Conservation (phyloP, 2,329 filamentous ascomycete species). For the Fulvia fulva region DNA sequence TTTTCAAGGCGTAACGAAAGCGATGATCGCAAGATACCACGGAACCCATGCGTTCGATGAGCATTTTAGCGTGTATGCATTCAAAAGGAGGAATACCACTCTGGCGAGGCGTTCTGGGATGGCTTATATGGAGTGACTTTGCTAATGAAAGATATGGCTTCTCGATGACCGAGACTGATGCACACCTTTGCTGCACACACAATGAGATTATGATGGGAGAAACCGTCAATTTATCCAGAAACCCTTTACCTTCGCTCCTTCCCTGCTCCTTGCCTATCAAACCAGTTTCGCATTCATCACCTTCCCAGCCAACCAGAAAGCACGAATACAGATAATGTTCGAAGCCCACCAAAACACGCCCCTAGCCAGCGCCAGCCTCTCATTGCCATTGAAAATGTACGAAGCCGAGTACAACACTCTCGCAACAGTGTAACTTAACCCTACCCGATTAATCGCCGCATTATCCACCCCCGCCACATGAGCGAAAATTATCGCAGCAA, state of each 20-base stretch:
- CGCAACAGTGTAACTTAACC: constrained; percentile 40
- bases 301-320: constrained; percentile 37
- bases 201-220: too few relatives aligned
- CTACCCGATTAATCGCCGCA: constrained; percentile 37
- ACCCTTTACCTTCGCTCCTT: too few relatives aligned
- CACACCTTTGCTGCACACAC: background rate
- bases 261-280: background rate
- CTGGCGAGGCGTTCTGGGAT: background rate
- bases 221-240: too few relatives aligned
- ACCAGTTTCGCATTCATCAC: constrained; percentile 19
- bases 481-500: constrained; percentile 38
- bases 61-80: background rate
- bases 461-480: constrained; percentile 38
- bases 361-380: constrained; percentile 35
- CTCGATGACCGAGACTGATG: background rate
- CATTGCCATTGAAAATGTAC: constrained; percentile 41
- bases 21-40: background rate
- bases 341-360: constrained; percentile 43
- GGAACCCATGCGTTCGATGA: background rate
- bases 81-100: background rate
- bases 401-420: constrained; percentile 40
- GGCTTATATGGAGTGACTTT: background rate
- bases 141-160: background rate
- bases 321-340: constrained; percentile 40
- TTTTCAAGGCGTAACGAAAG: background rate